Percentiles rank a stretch among this genome's conserved stretches.
phyloP scores from a whole-genome alignment of 768 basidiomycete genomes.

The Xerocomellus chrysenteron region DNA sequence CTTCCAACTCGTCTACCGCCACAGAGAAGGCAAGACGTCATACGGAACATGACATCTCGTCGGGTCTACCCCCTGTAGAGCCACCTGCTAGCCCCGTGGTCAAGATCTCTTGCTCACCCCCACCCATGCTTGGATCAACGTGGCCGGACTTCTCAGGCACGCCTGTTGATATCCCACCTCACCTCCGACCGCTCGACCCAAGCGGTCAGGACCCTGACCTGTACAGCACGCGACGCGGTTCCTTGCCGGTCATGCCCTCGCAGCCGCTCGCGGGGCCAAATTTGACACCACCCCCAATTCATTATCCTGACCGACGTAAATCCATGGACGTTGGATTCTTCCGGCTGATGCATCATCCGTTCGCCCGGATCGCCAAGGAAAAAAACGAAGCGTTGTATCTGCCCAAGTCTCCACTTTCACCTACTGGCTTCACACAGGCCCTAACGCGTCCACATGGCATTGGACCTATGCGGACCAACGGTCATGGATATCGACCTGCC shows the following conservation, averaged over 20 bases:
- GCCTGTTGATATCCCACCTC: conserved; percentile 21
- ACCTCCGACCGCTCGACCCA: conserved; percentile 23
- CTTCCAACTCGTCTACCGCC: conserved; percentile 38
- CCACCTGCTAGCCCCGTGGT: conserved; percentile 12
- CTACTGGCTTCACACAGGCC: conserved; percentile 33
- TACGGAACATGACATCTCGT: conserved; percentile 12
- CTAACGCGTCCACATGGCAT: conserved; percentile 36
- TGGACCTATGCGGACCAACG: conserved; percentile 47
- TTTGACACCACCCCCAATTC: conserved; percentile 36
- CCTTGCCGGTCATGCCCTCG: conserved; percentile 46
- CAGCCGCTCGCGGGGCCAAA: conserved; percentile 22
- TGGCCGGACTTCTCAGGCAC: conserved; percentile 40
- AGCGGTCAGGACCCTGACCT: conserved; percentile 31
- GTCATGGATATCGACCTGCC: conserved; percentile 39
- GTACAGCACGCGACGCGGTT: conserved; percentile 48
- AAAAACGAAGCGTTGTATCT: conserved; percentile 35
- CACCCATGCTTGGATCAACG: conserved; percentile 7
- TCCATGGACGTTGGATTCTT: conserved; percentile 46
- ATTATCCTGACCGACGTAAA: conserved; percentile 38
- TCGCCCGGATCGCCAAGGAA: conserved; percentile 33
- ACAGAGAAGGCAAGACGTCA: conserved; percentile 37
- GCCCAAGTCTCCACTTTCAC: conserved; percentile 34
- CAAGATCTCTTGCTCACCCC: conserved; percentile 25
- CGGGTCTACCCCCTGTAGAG: conserved; percentile 3
- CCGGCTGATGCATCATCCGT: conserved; percentile 49